phyloP scores from a whole-genome alignment of 805 yeast genomes.

The Saturnispora mendoncae region DNA sequence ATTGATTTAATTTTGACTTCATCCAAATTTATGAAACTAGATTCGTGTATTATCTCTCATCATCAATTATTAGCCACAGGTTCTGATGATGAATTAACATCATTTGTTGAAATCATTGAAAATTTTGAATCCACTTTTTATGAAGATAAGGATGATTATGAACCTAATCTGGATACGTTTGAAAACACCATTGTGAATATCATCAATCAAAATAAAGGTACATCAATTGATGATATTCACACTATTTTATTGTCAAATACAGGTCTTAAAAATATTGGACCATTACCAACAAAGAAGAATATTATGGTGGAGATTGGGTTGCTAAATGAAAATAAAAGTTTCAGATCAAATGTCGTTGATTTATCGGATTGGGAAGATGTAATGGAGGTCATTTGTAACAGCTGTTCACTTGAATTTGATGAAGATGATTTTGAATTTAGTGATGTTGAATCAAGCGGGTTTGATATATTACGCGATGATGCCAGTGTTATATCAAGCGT shows the following conservation, averaged over 20 bases:
- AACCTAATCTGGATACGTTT: background rate
- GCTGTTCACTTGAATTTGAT: conserved; percentile 28
- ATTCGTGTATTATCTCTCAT: conserved; percentile 14
- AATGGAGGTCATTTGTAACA: conserved; percentile 28
- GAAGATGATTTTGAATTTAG: conserved; percentile 26
- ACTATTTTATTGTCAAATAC: conserved; percentile 24
- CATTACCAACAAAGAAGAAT: conserved; percentile 17
- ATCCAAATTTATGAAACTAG: conserved; percentile 10
- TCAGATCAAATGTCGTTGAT: conserved; percentile 16
- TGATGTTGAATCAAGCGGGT: background rate
- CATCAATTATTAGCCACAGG: conserved; percentile 12
- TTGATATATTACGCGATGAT: conserved; percentile 1
- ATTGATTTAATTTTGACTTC: conserved; percentile 21
- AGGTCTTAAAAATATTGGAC: conserved; percentile 13
- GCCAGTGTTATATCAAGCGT: background rate
- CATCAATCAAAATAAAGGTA: background rate
- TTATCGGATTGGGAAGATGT: conserved; percentile 29
- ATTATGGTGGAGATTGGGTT: conserved; percentile 25
- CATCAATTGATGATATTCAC: conserved; percentile 13
- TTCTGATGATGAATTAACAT: conserved; percentile 9
- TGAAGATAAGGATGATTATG: background rate
- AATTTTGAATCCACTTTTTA: conserved; percentile 12
- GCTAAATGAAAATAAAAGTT: conserved; percentile 8
- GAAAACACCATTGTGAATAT: background rate
- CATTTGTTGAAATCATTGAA: conserved; percentile 14